Conservation (phyloP, 2,329 filamentous ascomycete genomes). For the Pseudogymnoascus verrucosus region DNA sequence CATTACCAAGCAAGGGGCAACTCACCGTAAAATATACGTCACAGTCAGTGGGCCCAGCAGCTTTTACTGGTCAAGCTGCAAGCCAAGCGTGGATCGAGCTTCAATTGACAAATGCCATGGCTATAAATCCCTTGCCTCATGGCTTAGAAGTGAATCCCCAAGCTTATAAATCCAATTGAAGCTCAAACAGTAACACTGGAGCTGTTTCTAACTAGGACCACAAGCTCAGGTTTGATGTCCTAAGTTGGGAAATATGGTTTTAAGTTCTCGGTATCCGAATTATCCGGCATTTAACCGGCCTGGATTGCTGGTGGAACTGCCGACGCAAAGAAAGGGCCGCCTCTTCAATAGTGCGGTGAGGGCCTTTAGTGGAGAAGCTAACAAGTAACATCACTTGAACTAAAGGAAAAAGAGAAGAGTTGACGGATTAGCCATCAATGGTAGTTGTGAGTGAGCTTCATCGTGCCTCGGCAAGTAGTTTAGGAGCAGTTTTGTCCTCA, state of each 20-base stretch:
- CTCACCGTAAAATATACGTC: neutral
- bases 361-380: neutral
- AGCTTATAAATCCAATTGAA: neutral
- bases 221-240: neutral
- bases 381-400: neutral
- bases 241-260: neutral
- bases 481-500: neutral
- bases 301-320: neutral
- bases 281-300: neutral
- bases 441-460: neutral
- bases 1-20: neutral
- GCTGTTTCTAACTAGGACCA: constrained; percentile 14
- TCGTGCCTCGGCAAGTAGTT: neutral
- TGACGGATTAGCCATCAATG: neutral
- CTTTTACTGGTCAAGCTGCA: neutral
- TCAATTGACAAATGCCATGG: neutral
- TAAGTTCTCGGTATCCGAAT: neutral
- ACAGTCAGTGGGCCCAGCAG: neutral
- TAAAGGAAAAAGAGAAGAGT: neutral
- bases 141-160: neutral
- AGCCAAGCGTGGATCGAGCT: neutral
- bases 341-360: neutral
- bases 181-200: neutral
- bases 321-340: neutral
- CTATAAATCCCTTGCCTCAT: neutral